Conservation (phyloP, 176 grass and related monocot genomes). For the Avena insularis region DNA sequence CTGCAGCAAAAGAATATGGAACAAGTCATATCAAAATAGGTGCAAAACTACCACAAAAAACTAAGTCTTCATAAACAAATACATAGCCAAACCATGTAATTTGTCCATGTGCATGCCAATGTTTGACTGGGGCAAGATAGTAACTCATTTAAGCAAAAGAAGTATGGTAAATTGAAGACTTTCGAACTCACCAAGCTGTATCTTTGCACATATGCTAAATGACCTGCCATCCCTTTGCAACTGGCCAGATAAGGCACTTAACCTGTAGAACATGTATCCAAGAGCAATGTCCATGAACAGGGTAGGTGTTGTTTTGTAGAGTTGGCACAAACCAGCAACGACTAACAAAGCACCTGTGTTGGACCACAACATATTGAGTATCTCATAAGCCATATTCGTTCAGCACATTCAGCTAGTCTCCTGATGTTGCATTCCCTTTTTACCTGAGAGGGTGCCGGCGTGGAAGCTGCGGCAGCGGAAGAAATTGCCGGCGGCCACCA, state of each 20-base stretch:
- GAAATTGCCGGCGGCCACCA: not conserved
- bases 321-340: slow-evolving; percentile 1
- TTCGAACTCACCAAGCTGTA: slow-evolving; percentile 26
- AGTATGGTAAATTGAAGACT: not conserved
- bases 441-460: slow-evolving; percentile 5
- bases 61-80: not conserved
- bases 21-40: not conserved
- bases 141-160: not conserved
- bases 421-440: not conserved
- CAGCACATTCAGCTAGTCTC: too few relatives aligned
- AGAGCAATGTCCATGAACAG: slow-evolving; percentile 40
- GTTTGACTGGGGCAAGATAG: too few relatives aligned
- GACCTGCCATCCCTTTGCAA: slow-evolving; percentile 1
- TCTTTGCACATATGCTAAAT: slow-evolving; percentile 9
- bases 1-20: not conserved
- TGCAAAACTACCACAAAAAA: not conserved
- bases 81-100: not conserved
- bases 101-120: not conserved
- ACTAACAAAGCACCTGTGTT: slow-evolving; percentile 26
- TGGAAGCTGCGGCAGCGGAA: slow-evolving; percentile 22
- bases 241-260: slow-evolving; percentile 11
- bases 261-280: slow-evolving; percentile 21
- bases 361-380: not conserved
- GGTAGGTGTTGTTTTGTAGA: not conserved
- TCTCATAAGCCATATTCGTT: not conserved